Evolutionary conservation across 139 green algal genomes (phyloP).

Genomic region (Chlorella sp.): DNA sequence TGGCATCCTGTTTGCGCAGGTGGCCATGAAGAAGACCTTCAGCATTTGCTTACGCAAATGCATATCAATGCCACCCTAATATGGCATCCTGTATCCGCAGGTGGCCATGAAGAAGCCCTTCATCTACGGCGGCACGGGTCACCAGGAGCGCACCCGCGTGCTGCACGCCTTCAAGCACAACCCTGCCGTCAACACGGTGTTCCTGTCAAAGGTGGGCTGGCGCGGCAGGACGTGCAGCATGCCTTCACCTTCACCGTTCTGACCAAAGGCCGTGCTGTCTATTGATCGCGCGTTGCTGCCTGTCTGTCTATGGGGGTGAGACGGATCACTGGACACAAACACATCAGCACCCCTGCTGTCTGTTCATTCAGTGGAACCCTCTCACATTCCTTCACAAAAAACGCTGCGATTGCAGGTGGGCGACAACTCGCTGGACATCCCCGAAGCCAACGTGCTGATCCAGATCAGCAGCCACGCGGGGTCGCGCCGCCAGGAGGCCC

Average conservation of each 20-base stretch:
- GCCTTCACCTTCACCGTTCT: not conserved
- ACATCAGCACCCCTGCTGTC: not conserved
- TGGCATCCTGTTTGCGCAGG: too few relatives aligned
- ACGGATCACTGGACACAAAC: too few relatives aligned
- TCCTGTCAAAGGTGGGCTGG: conserved; percentile 93
- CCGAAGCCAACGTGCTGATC: conserved; percentile 99
- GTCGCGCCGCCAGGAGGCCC: conserved; percentile 88
- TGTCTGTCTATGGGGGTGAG: too few relatives aligned
- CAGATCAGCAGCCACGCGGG: conserved; percentile 97
- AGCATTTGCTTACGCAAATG: too few relatives aligned
- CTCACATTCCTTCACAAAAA: not conserved
- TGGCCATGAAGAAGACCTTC: too few relatives aligned
- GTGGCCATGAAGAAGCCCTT: conserved; percentile 80
- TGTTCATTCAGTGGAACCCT: not conserved
- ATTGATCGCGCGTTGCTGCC: too few relatives aligned
- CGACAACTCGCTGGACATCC: conserved; percentile 99
- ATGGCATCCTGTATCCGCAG: conserved; percentile 15
- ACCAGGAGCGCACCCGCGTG: conserved; percentile 92
- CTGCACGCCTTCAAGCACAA: conserved; percentile 95
- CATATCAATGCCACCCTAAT: not conserved
- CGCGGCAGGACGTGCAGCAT: not conserved
- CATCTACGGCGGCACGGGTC: conserved; percentile 94
- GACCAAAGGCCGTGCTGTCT: not conserved
- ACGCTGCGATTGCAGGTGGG: conserved; percentile 70
- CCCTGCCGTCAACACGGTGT: conserved; percentile 95